Evolutionary conservation across 257 asterid genomes (phyloP), one percentile per base, ranked within the genome.

Genomic region (Cordia subcordata): DNA sequence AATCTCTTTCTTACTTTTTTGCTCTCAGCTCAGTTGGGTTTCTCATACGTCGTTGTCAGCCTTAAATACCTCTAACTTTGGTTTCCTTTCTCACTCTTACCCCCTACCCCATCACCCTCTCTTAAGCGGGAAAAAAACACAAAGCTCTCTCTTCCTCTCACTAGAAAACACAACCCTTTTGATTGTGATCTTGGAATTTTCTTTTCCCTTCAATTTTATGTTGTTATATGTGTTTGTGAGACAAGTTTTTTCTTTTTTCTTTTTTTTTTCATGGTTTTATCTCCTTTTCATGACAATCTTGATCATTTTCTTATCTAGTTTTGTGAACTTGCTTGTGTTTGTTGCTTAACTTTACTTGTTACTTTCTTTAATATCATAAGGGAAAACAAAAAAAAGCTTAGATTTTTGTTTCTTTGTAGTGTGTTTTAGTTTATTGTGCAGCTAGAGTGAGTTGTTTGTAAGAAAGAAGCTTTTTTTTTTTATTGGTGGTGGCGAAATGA

Each of bases 141-240:
- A 42, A 42, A 42, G 8, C 68, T 39, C 49, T 57, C 75, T 59
- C 74, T 58, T 54, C 45, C 47, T 32, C n/a, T 40, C 44, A 53
- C 27, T 38, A 22, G 35, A 57, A 57, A 46, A 23, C 8, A 17
- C 12, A 56, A 55, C 37, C 49, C 56, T 22, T 5, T 3, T 0
- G 5, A 49, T 13, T 49, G 9, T 8, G 21, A 17, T 49, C 1
- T 14, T 14, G 53, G 14, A 2, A 10, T 42, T 42, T 42, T 9
- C 10, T 13, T 42, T n/a, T n/a, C n/a, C n/a, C 21, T 17, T 17
- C 21, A 49, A 49, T 17, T 14, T 17, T 17, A 15, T 49, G 9
- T 4, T 49, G 11, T 49, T 49, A 19, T 49, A 11, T 17, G 45
- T 60, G 18, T 44, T 8, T 18, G 53, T 37, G 62, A 38, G 57